Evolutionary conservation across 805 yeast genomes (phyloP).

Genomic region (Candida mattraensis): DNA sequence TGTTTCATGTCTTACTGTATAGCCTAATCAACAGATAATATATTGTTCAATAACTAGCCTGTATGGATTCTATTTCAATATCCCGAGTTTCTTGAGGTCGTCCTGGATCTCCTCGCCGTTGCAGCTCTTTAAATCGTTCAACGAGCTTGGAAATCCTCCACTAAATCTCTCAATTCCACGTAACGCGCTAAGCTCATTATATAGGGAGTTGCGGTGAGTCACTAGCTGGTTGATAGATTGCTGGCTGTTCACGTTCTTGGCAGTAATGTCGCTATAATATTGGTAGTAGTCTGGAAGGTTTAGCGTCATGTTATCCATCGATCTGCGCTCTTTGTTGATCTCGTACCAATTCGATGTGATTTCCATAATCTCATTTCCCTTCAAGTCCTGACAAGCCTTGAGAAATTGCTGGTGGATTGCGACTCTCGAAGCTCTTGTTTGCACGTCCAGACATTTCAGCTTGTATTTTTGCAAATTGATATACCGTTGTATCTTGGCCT

Average conservation of each 20-base stretch:
- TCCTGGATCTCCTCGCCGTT: constrained; percentile 69
- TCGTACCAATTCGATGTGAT: constrained; percentile 91
- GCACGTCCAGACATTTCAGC: constrained; percentile 72
- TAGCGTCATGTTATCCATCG: constrained; percentile 65
- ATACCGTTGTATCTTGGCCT: constrained; percentile 52
- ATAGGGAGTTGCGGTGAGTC: constrained; percentile 63
- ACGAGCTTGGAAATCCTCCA: constrained; percentile 83
- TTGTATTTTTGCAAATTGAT: constrained; percentile 56
- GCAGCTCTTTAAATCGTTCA: constrained; percentile 59
- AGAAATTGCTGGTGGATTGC: constrained; percentile 81
- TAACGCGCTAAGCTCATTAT: constrained; percentile 68
- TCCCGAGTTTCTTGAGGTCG: constrained; percentile 70
- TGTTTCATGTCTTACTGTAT: constrained; percentile 7
- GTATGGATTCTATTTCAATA: constrained; percentile 11
- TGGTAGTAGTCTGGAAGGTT: constrained; percentile 47
- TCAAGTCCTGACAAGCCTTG: constrained; percentile 65
- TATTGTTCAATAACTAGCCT: constrained; percentile 11
- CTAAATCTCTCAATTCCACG: constrained; percentile 60
- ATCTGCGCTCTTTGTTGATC: constrained; percentile 83
- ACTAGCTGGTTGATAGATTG: constrained; percentile 45
- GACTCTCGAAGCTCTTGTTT: constrained; percentile 76
- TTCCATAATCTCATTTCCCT: constrained; percentile 60
- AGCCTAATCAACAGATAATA: constrained; percentile 14
- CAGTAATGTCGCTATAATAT: constrained; percentile 28
- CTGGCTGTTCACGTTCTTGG: constrained; percentile 24